These are phyloP conservation scores for Barnettozyma siamensis DNA, from an alignment of 805 yeast genomes.

Conservation along the genomic window DNA sequence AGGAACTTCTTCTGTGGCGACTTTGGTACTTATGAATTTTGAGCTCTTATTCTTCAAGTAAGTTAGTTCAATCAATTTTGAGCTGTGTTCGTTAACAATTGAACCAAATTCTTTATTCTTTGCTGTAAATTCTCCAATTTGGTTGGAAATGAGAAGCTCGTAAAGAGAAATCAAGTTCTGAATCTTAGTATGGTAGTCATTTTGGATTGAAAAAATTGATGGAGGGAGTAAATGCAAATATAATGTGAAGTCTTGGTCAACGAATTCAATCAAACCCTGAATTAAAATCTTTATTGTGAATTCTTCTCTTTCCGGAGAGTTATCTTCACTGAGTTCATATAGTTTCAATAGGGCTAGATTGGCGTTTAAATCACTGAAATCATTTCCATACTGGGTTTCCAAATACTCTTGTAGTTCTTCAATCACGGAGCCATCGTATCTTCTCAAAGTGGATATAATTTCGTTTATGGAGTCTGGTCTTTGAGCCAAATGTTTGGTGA, in stretches of 20 bases:
- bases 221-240: conserved; percentile 42
- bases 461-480: conserved; percentile 37
- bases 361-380: conserved; percentile 36
- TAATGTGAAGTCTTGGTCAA: conserved; percentile 37
- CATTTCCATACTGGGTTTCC: conserved; percentile 31
- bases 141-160: conserved; percentile 21
- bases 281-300: conserved; percentile 33
- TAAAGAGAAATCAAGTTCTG: conserved; percentile 21
- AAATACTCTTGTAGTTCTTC: conserved; percentile 41
- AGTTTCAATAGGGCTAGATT: conserved; percentile 42
- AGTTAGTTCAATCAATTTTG: conserved; percentile 15
- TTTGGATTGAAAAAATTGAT: conserved; percentile 25
- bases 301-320: conserved; percentile 32
- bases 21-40: conserved; percentile 17
- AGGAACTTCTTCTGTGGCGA: conserved; percentile 21
- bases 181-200: conserved; percentile 22
- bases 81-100: conserved; percentile 15
- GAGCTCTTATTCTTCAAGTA: conserved; percentile 19
- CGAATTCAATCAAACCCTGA: conserved; percentile 37
- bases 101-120: conserved; percentile 19
- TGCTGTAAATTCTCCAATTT: conserved; percentile 15
- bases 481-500: conserved; percentile 28
- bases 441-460: conserved; percentile 35
- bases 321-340: conserved; percentile 32
- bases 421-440: conserved; percentile 40